phyloP scores from a whole-genome alignment of 495 filamentous ascomycete species.

The Clohesyomyces aquaticus region DNA sequence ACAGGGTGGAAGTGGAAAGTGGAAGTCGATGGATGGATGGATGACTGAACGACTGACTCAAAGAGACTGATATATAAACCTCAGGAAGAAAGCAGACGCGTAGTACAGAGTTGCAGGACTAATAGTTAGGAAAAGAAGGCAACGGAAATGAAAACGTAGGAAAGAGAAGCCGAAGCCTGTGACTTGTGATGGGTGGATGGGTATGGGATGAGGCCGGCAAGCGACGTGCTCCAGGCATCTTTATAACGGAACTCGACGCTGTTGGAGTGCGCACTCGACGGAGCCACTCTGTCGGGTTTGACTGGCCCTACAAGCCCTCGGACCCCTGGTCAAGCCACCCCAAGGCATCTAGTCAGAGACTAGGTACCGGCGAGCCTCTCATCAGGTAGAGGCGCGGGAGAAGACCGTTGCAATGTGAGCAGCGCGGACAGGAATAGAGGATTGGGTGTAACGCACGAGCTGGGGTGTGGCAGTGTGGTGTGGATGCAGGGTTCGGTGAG shows the following conservation, averaged over 20 bases:
- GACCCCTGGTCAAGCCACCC: constrained; percentile 12
- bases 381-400: background rate
- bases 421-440: constrained; percentile 7
- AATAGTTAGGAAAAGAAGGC: too few species aligned
- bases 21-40: constrained; percentile 8
- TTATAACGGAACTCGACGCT: constrained; percentile 16
- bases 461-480: constrained; percentile 21
- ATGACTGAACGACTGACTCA: constrained; percentile 36
- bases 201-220: constrained; percentile 5
- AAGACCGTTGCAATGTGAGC: background rate
- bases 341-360: constrained; percentile 31
- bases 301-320: background rate
- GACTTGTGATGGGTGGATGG: constrained; percentile 18
- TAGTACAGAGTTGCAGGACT: too few species aligned
- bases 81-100: background rate
- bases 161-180: constrained; percentile 6
- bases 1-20: background rate
- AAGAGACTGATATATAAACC: constrained; percentile 17
- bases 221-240: constrained; percentile 38
- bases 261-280: too few species aligned
- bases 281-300: constrained; percentile 13
- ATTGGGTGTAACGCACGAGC: constrained; percentile 9
- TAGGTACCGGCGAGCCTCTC: background rate
- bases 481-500: constrained; percentile 20
- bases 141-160: constrained; percentile 9